These are phyloP conservation scores for Croton setiger DNA, from an alignment of 441 rosid genomes.

Conservation along the genomic window DNA sequence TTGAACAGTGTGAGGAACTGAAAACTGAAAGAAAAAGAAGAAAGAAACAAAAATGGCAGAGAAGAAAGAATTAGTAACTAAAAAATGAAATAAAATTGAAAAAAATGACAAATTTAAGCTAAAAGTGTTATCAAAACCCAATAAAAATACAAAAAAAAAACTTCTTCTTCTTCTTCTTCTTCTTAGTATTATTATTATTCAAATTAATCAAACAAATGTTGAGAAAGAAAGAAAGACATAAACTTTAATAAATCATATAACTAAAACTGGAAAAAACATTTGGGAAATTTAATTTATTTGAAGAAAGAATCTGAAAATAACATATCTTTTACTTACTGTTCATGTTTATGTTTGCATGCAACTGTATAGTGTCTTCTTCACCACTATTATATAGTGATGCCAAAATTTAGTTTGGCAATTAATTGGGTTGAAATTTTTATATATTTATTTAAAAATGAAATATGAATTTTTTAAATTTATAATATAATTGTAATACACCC, in stretches of 20 bases:
- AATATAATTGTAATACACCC: not conserved
- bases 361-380: not conserved
- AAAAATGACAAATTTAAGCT: conserved; percentile 45
- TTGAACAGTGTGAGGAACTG: conserved; percentile 37
- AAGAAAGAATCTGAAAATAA: too few species aligned
- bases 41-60: conserved; percentile 30
- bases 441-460: too few species aligned
- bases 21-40: conserved; percentile 25
- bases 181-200: not conserved
- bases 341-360: not conserved
- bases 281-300: too few species aligned
- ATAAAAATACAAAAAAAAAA: conserved; percentile 16
- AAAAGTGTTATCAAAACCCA: conserved; percentile 31
- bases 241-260: not conserved
- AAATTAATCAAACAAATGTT: not conserved
- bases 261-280: not conserved
- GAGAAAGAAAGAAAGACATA: not conserved
- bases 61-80: conserved; percentile 18
- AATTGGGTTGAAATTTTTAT: too few species aligned
- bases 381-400: too few species aligned
- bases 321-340: too few species aligned
- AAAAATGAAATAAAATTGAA: not conserved
- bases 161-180: too few species aligned
- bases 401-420: too few species aligned
- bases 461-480: too few species aligned